Base-by-base conservation (phyloP, 441 rosid genomes). In the Pelargonium cotyledonis region DNA sequence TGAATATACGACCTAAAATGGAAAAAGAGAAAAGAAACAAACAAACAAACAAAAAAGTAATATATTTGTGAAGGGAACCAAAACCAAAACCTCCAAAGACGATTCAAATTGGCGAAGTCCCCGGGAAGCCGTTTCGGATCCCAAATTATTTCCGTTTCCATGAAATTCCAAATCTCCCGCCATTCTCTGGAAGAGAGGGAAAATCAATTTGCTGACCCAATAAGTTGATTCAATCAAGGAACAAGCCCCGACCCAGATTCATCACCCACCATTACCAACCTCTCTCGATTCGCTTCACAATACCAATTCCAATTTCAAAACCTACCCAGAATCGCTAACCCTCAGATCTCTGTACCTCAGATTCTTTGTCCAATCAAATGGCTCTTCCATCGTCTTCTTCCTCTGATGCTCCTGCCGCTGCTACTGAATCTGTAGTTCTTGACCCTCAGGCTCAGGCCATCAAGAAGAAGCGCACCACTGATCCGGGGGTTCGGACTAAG, bases 381-480 rank as follows among this genome's bases (percentile, higher is more conserved):
- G 57, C 57, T 14, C 18, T 49, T 15, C 14, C 57, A 4, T 14
- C 57, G 0, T 49, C 57, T 49, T 49, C 57, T 14, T 49, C 57
- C 15, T 12, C 57, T 2, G 57, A n/a, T 49, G 57, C 57, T 49
- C 16, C 15, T 49, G 6, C 57, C 6, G 18, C 14, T 1, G 57
- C 38, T 35, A 35, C n/a, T 49, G 60, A 53, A 19, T 15, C 21
- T 6, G 60, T 15, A 6, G 19, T 53, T 53, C 60, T 19, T 7
- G 60, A 53, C 9, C 16, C 60, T 53, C 60, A 53, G 60, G 60
- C 19, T 53, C 60, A 51, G 57, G 14, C 57, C 5, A 51, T 4
- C n/a, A 53, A 53, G 60, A 53, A 53, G 60, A 53, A 53, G 3
- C 60, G 60, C 7, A 53, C 60, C 60, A 53, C 60, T 7, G 60